Conservation (phyloP, 208 protist species). For the Acanthamoeba triangularis region DNA sequence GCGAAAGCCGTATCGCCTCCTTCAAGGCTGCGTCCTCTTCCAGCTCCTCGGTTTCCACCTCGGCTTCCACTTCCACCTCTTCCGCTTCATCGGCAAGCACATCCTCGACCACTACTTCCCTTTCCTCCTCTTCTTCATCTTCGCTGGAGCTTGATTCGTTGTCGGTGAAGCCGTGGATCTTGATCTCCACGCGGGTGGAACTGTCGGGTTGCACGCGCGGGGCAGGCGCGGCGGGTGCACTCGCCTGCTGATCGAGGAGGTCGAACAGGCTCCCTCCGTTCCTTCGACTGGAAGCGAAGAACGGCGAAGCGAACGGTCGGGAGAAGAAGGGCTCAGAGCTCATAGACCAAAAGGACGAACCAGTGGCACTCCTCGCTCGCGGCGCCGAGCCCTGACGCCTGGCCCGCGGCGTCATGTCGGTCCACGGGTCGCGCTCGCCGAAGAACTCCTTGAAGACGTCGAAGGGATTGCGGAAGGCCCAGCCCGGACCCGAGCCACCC, state of each 20-base stretch:
- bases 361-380: background rate
- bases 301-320: background rate
- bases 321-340: background rate
- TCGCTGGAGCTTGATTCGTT: constrained; percentile 10
- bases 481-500: background rate
- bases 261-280: background rate
- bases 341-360: background rate
- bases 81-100: background rate
- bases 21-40: background rate
- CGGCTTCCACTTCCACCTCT: background rate
- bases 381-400: background rate
- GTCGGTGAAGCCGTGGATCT: constrained; percentile 25
- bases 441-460: constrained; percentile 63
- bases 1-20: background rate
- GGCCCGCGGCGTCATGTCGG: background rate
- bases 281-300: background rate
- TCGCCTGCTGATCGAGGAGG: background rate
- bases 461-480: constrained; percentile 35
- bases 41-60: background rate
- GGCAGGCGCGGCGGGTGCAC: background rate
- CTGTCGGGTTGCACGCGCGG: background rate
- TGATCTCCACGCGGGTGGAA: constrained; percentile 3
- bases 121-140: background rate
- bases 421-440: constrained; percentile 11
- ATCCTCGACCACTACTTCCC: background rate